Evolutionary conservation across 2,329 filamentous ascomycete species (phyloP).

Genomic region (Paecilomyces formosus): DNA sequence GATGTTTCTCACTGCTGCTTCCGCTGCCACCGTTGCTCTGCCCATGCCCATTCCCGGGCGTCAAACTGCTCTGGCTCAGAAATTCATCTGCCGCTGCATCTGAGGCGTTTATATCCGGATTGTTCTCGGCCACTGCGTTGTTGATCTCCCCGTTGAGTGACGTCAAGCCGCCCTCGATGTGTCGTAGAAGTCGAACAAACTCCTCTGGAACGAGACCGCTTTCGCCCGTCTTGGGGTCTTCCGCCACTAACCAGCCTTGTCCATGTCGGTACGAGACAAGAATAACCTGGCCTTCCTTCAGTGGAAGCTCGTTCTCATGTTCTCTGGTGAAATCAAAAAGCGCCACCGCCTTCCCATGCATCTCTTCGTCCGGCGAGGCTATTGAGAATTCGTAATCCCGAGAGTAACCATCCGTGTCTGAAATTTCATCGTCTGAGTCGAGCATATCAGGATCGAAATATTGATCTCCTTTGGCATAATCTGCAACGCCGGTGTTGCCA

Average conservation of each 20-base stretch:
- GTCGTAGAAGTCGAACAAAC: slow-evolving; percentile 83
- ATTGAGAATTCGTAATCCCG: slow-evolving; percentile 93
- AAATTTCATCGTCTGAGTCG: slow-evolving; percentile 42
- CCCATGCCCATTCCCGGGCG: slow-evolving; percentile 24
- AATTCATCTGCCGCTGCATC: slow-evolving; percentile 34
- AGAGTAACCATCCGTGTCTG: slow-evolving; percentile 66
- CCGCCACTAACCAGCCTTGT: slow-evolving; percentile 93
- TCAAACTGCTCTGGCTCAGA: slow-evolving; percentile 20
- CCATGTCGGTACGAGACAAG: slow-evolving; percentile 94
- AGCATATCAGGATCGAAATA: slow-evolving; percentile 22
- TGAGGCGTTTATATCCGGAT: slow-evolving; percentile 44
- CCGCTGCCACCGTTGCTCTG: slow-evolving; percentile 14
- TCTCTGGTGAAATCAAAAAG: slow-evolving; percentile 92
- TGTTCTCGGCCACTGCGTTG: slow-evolving; percentile 39
- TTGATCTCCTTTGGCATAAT: slow-evolving; percentile 47
- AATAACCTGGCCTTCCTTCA: slow-evolving; percentile 92
- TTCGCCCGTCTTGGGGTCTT: slow-evolving; percentile 89
- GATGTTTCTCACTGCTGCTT: slow-evolving; percentile 25
- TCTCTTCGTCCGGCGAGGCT: slow-evolving; percentile 90
- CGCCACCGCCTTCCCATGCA: slow-evolving; percentile 92
- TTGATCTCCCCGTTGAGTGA: slow-evolving; percentile 54
- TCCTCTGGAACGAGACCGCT: slow-evolving; percentile 93
- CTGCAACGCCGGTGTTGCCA: slow-evolving; percentile 39
- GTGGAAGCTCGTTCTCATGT: slow-evolving; percentile 90
- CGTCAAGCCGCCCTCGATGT: slow-evolving; percentile 85